Conservation (phyloP, 495 filamentous ascomycete species). For the Penicillium waksmanii region DNA sequence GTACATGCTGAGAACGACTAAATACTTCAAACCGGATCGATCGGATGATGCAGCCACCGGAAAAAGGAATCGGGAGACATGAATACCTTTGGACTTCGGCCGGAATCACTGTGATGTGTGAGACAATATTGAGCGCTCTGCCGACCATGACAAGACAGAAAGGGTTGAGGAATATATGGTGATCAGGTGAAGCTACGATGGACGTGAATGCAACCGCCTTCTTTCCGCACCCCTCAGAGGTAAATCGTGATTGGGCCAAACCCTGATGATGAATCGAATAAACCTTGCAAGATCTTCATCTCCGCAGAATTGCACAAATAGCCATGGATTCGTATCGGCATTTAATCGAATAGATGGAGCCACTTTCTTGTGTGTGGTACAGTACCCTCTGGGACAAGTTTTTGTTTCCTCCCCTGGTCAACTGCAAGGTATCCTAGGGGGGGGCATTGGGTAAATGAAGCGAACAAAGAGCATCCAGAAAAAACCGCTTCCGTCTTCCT, state of each 20-base stretch:
- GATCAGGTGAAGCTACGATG: neutral
- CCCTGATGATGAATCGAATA: constrained; percentile 37
- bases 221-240: constrained; percentile 25
- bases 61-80: constrained; percentile 14
- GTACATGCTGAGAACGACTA: constrained; percentile 6
- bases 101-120: constrained; percentile 17
- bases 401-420: constrained; percentile 77
- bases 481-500: constrained; percentile 67
- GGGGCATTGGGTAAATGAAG: constrained; percentile 56
- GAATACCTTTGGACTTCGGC: constrained; percentile 2
- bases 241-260: constrained; percentile 40
- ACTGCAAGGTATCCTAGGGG: constrained; percentile 44
- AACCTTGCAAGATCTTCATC: constrained; percentile 37
- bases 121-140: constrained; percentile 4
- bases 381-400: constrained; percentile 81
- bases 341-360: constrained; percentile 9
- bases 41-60: constrained; percentile 7
- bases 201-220: constrained; percentile 19
- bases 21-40: constrained; percentile 4
- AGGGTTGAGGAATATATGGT: constrained; percentile 24
- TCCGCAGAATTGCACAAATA: constrained; percentile 31
- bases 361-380: constrained; percentile 70
- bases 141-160: neutral
- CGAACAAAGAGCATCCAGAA: constrained; percentile 86
- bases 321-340: constrained; percentile 4